Base-by-base conservation (phyloP, 108 stramenopile species). In the Skeletonema tropicum region DNA sequence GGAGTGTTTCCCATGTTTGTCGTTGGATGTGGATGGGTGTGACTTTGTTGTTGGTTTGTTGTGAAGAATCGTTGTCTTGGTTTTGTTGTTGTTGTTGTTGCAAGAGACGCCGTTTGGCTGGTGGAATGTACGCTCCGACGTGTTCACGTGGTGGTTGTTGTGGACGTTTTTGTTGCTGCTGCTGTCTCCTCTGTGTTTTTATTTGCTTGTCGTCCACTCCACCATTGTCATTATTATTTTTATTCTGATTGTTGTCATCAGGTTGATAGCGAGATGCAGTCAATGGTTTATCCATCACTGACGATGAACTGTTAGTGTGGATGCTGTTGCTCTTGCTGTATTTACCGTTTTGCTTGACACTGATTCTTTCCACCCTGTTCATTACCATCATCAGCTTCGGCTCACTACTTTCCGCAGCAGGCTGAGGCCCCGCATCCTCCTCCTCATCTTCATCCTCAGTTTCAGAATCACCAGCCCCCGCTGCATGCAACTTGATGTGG, bases 1-100 rank as follows among this genome's bases (percentile, higher is more conserved):
- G 87, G 61, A 98, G 90, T 41, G 86, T 83, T 66, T 94, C 85
- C 99, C 99, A 99, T 32, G 89, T 73, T 38, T 89, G 85, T 31
- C 87, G 82, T 79, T 99, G 99, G 33, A 71, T 60, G 68, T 64
- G 36, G 25, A 75, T 67, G 63, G 71, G 69, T 14, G 73, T 77
- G 64, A 46, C 29, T 19, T 73, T 45, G 12, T 73, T 45, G 12
- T 32, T 25, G 26, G 32, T 49, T 10, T 26, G 3, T 15, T n/a
- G n/a, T n/a, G n/a, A n/a, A n/a, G 32, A 14, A 12, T 32, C 66
- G 15, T 49, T 38, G 12, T 0, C 2, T 11, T 32, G 48, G 13
- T 77, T 32, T 48, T 58, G 68, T 42, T 13, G 39, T 17, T 70
- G 57, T 35, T 86, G 62, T 69, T 76, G 49, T 35, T 82, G 70